Evolutionary conservation across 2,329 filamentous ascomycete genomes (phyloP), one percentile per base, ranked within the genome.

Genomic region (Akanthomyces dipterigenus): DNA sequence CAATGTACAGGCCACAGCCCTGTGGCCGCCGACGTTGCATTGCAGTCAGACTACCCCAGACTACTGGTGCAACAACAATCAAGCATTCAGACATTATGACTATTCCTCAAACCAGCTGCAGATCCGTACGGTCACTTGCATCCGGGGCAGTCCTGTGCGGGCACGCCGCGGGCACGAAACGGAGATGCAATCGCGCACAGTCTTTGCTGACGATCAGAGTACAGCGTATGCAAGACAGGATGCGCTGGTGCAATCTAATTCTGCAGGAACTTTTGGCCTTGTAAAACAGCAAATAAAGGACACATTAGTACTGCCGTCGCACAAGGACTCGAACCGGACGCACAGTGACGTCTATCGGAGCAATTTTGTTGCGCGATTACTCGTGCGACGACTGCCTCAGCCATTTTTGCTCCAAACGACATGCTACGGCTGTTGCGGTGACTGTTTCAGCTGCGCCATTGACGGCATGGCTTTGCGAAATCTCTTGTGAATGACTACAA

Each of bases 11-110:
- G 48, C 24, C 38, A 42, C 28, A 45, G 57, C 38, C 57, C 11
- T 60, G 49, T 54, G 38, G 31, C 49, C 16, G 49, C 22, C 57
- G 26, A 60, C 40, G 49, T 60, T 53, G 46, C 57, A 45, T 36
- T n/a, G 46, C 40, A 45, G 24, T 36, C 46, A 43, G 56, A 46
- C 42, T 53, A 36, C 42, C 42, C 54, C 54, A 26, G 54, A 53
- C 14, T 38, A 34, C 28, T 11, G 14, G 31, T 26, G 26, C 16
- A 48, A 48, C n/a, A 46, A 26, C n/a, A 46, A 28, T 16, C 55
- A 40, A 38, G 42, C n/a, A 31, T 40, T 48, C 45, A 24, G 8
- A 38, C 54, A 48, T 38, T 12, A 22, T 49, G 34, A 57, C 40
- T 36, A 34, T 45, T 43, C n/a, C 45, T 28, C 5, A 28, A 20